A percentile compares a stretch with the other conserved stretches of the same genome.
phyloP scores from a whole-genome alignment of 345 rosid genomes.

The Eucalyptus dawsonii region DNA sequence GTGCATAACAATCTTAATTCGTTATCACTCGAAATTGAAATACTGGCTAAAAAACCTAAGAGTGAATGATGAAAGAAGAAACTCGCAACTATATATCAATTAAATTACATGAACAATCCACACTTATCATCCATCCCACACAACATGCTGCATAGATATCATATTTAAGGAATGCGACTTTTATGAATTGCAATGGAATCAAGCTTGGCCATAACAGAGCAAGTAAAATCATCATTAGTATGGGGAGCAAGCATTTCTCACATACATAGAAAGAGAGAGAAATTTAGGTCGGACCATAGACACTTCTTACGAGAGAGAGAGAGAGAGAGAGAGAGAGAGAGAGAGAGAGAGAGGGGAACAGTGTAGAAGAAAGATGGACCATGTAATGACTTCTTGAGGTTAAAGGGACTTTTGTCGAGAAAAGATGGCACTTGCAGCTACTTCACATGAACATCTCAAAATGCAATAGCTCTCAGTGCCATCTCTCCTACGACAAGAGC shows the following conservation, averaged over 20 bases:
- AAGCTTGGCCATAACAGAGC: background rate
- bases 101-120: background rate
- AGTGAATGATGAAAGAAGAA: background rate
- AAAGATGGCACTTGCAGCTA: background rate
- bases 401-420: background rate
- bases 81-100: background rate
- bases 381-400: background rate
- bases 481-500: background rate
- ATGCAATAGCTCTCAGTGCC: background rate
- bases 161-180: background rate
- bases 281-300: background rate
- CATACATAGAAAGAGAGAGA: background rate
- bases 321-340: too few relatives aligned
- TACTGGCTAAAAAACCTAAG: background rate
- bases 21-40: background rate
- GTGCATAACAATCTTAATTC: background rate
- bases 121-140: background rate
- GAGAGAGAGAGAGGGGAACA: background rate
- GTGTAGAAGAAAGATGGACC: background rate
- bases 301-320: background rate
- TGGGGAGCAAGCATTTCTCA: background rate
- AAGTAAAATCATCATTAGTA: background rate
- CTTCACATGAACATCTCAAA: background rate
- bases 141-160: background rate
- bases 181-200: background rate